phyloP scores from a whole-genome alignment of 371 early-diverging fungal species.

The Synchytrium microbalum region DNA sequence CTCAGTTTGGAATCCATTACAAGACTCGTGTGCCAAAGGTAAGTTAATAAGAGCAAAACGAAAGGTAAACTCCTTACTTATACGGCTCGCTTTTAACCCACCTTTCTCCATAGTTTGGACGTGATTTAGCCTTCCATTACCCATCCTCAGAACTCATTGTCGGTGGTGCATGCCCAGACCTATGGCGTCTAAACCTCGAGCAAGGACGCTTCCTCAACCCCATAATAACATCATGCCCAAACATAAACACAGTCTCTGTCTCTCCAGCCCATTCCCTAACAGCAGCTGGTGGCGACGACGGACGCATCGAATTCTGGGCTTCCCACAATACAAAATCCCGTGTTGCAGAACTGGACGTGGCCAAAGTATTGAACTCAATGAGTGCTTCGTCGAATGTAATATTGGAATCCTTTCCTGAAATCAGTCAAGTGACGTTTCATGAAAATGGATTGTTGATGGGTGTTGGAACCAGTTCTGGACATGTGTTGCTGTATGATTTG shows the following conservation, averaged over 20 bases:
- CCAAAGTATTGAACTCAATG: constrained; percentile 5
- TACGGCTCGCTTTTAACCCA: not conserved
- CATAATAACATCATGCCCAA: constrained; percentile 66
- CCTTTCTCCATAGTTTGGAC: constrained; percentile 56
- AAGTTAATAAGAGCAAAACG: constrained; percentile 8
- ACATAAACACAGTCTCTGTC: constrained; percentile 70
- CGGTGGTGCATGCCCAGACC: constrained; percentile 71
- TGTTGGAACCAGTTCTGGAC: constrained; percentile 87
- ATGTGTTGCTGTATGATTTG: constrained; percentile 90
- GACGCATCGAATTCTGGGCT: constrained; percentile 92
- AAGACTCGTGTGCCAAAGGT: constrained; percentile 88
- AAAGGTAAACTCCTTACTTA: not conserved
- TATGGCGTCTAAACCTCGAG: constrained; percentile 91
- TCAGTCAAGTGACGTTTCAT: constrained; percentile 73
- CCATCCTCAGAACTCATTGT: constrained; percentile 87
- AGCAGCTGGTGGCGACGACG: constrained; percentile 82
- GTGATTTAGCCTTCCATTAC: constrained; percentile 86
- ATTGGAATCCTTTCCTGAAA: constrained; percentile 41
- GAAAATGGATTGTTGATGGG: constrained; percentile 83
- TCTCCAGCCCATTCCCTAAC: constrained; percentile 90
- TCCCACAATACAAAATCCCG: constrained; percentile 68
- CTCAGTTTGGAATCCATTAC: constrained; percentile 93
- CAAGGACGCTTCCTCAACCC: constrained; percentile 90
- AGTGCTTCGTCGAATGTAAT: constrained; percentile 13
- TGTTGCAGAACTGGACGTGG: constrained; percentile 19